Evolutionary conservation across 306 rosid genomes (phyloP).

Genomic region (Parietaria judaica): DNA sequence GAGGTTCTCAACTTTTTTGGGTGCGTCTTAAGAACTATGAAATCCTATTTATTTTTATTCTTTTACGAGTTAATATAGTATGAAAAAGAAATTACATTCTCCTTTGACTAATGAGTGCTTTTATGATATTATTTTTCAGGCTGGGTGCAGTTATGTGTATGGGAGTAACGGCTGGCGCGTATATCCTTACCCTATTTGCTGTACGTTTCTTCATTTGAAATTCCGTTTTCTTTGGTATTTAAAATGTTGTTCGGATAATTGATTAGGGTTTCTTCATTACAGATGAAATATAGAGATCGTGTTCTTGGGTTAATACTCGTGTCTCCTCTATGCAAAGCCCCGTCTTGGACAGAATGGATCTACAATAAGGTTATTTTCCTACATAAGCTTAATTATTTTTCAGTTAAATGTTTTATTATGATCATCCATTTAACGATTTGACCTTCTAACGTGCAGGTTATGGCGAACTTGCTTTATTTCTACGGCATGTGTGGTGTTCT

Average conservation of each 20-base stretch:
- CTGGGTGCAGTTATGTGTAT: conserved; percentile 96
- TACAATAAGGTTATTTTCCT: conserved; percentile 62
- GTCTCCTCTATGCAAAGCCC: conserved; percentile 84
- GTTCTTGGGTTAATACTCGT: conserved; percentile 87
- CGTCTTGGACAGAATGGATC: conserved; percentile 93
- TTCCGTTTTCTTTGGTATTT: background rate
- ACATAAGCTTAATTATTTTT: background rate
- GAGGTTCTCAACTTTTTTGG: conserved; percentile 81
- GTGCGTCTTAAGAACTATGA: conserved; percentile 23
- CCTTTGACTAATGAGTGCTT: conserved; percentile 6
- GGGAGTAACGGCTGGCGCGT: conserved; percentile 95
- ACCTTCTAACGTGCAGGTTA: conserved; percentile 44
- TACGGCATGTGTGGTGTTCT: conserved; percentile 79
- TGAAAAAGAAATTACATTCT: background rate
- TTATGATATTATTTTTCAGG: conserved; percentile 37
- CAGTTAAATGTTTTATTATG: conserved; percentile 1
- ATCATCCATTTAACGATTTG: conserved; percentile 9
- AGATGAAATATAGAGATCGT: conserved; percentile 82
- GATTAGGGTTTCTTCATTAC: conserved; percentile 19
- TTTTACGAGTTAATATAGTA: background rate
- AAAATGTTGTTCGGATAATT: background rate
- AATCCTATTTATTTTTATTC: background rate
- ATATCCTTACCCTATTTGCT: conserved; percentile 71
- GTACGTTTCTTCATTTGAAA: conserved; percentile 39
- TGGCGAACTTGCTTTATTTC: conserved; percentile 67